Base-by-base conservation (phyloP, 495 filamentous ascomycete genomes). In the Penicillium silybi region DNA sequence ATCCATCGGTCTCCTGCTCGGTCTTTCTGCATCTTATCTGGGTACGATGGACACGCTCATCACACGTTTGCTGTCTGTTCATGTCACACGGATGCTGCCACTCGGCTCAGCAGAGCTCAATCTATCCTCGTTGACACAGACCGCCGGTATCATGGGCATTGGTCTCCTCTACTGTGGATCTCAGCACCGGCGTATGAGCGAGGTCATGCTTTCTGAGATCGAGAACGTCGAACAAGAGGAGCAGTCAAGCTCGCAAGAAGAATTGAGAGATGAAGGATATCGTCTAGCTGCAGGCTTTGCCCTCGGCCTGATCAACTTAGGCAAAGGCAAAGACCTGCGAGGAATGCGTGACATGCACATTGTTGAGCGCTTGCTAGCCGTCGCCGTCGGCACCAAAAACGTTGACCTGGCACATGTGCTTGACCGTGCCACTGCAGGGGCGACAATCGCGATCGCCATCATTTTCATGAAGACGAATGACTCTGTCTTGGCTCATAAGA, bases 401-500 rank as follows among this genome's bases (percentile, higher is more conserved):
- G 88, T 96, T 25, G 85, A 90, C 46, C 72, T 92, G 23, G 90
- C 96, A 18, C 91, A 99, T 60, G 81, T 97, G 16, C 79, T 97
- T 1, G 93, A 99, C 57, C 86, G 90, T 59, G 91, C 93, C 20
- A 93, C 89, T 17, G 88, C 93, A 27, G 92, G 86, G 37, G 91
- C 93, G 1, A 90, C 89, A 2, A 79, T 97, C 43, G 91, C 93
- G 3, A 78, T 97, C 43, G 84, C 90, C n/a, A 80, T 97, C 37
- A 92, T 97, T 41, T 99, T 91, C 67, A 95, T 99, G 91, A 97
- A 97, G 65, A 90, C 95, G 0, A 87, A 92, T 48, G 88, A 99
- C 61, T 80, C 85, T 47, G 82, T 84, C n/a, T 75, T 99, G 41
- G 95, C 93, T 4, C 81, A 85, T 48, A 97, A 96, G 72, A 86